Evolutionary conservation across 208 protist species (phyloP), one percentile per base, ranked within the genome.

Genomic region (Tritrichomonas foetus): DNA sequence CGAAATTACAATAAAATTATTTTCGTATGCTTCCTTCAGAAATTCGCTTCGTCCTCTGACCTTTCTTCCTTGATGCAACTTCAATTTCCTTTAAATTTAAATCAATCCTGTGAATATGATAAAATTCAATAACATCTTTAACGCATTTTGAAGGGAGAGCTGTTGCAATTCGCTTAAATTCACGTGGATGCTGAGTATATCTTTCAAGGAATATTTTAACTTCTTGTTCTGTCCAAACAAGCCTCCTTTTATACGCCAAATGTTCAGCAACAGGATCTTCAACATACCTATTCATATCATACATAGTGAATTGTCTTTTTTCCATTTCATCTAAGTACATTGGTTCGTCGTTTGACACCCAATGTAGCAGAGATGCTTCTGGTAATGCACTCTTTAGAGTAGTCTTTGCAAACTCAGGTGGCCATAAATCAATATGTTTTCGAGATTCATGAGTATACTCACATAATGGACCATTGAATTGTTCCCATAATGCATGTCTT

Each of bases 71-170:
- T 33, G 44, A 50, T 39, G 41, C 20, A 33, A 44, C 41, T 47
- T 89, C 78, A 14, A 89, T 53, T 20, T 47, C 27, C 0, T 47
- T 47, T 1, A 89, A n/a, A 39, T 89, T 39, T 11, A 89, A 36
- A 8, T 89, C 47, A 39, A 89, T 89, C 39, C 78, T 53, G n/a
- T 89, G 44, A 20, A 57, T 89, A 30, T 61, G 14, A 50, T 89
- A 89, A 16, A 44, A 89, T 20, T 89, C 78, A 39, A 89, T 89
- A 33, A 89, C 78, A 39, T 89, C 78, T 57, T 89, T 89, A 3
- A 89, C 47, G 20, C n/a, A 41, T 57, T 89, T 89, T 22, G 27
- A 20, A 3, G 78, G 78, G 20, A 89, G 44, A 41, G 47, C 41
- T 13, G 78, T 47, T 9, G 78, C 78, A 57, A 89, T 89, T 33